Evolutionary conservation across 345 rosid species (phyloP).

Genomic region (Gossypium stocksii): DNA sequence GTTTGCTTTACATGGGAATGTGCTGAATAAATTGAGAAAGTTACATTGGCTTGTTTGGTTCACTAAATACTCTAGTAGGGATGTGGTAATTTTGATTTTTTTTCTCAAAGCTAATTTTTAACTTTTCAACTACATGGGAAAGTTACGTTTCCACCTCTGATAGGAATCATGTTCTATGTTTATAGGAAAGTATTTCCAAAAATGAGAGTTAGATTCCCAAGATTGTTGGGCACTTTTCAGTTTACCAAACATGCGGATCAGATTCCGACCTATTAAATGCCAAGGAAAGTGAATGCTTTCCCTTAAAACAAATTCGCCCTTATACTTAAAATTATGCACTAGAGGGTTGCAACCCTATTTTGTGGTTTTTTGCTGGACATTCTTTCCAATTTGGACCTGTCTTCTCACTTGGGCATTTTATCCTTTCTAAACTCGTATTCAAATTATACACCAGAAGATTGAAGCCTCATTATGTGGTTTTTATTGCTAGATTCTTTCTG

Average conservation of each 20-base stretch:
- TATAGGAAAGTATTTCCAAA: background rate
- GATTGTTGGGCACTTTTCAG: background rate
- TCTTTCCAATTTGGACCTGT: background rate
- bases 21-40: background rate
- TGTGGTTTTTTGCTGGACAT: background rate
- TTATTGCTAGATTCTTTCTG: background rate
- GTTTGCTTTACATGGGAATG: background rate
- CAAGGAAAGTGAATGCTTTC: background rate
- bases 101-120: background rate
- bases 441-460: background rate
- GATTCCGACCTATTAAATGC: background rate
- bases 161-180: background rate
- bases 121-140: background rate
- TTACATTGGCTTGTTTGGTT: background rate
- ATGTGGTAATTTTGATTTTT: background rate
- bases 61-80: background rate
- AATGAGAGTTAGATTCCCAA: background rate
- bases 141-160: background rate
- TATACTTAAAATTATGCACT: background rate
- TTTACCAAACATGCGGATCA: background rate
- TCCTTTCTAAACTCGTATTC: background rate
- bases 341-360: background rate
- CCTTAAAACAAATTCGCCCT: background rate
- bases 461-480: background rate
- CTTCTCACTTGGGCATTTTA: background rate